A percentile compares a stretch with the other conserved stretches of the same genome.
Evolutionary conservation across 495 filamentous ascomycete species (phyloP).

Genomic region (Aspergillus asperescens): DNA sequence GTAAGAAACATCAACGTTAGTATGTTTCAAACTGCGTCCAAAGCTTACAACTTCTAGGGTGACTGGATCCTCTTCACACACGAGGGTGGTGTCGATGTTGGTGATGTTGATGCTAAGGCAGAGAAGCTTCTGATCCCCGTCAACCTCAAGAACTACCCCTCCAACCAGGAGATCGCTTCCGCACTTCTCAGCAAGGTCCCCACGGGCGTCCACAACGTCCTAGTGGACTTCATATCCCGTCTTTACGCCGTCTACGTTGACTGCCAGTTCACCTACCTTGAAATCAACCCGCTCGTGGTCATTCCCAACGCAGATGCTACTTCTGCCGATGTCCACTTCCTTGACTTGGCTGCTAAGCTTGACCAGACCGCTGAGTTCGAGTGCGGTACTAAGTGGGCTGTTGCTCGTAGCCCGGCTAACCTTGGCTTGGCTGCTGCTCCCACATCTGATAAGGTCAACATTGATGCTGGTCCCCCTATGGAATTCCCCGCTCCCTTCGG

Average conservation of each 20-base stretch:
- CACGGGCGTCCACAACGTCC: conserved; percentile 90
- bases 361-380: conserved; percentile 99
- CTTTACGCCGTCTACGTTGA: conserved; percentile 98
- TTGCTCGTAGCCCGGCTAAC: conserved; percentile 81
- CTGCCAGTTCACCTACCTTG: conserved; percentile 99
- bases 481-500: conserved; percentile 99
- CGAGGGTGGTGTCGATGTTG: conserved; percentile 98
- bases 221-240: conserved; percentile 94
- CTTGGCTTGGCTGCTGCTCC: conserved; percentile 67
- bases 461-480: conserved; percentile 96
- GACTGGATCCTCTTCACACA: conserved; percentile 99
- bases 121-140: conserved; percentile 98
- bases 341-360: conserved; percentile 96
- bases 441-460: conserved; percentile 69
- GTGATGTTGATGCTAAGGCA: conserved; percentile 97
- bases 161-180: conserved; percentile 85
- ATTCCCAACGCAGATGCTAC: conserved; percentile 90
- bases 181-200: conserved; percentile 88
- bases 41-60: conserved; percentile 52
- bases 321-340: conserved; percentile 93
- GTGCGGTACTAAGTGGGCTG: conserved; percentile 97
- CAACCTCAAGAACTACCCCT: conserved; percentile 89
- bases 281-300: conserved; percentile 98
- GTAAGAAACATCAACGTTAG: conserved; percentile 46
- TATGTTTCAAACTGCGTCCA: not conserved